These are phyloP conservation scores for Suillus luteus DNA, from an alignment of 768 basidiomycete genomes.

Conservation along the genomic window DNA sequence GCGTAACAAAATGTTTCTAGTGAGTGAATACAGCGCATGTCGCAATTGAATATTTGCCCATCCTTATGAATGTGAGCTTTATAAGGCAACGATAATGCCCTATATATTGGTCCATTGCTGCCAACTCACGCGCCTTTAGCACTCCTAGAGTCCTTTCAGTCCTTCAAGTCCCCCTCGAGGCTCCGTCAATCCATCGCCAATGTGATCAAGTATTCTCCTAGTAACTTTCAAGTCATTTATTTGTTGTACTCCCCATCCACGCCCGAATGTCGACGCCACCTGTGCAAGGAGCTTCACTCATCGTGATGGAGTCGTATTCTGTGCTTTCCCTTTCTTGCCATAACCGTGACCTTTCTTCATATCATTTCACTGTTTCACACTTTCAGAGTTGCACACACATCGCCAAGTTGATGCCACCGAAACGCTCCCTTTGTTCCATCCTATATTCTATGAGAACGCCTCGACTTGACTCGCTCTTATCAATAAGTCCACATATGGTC, in stretches of 20 bases:
- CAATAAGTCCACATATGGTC: background rate
- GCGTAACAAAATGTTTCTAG: too few species aligned
- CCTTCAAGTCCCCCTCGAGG: background rate
- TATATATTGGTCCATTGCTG: background rate
- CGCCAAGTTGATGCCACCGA: background rate
- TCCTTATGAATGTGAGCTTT: background rate
- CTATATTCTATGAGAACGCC: background rate
- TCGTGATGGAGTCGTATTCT: background rate
- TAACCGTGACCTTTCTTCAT: background rate
- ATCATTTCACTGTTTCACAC: background rate
- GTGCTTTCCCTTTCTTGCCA: background rate
- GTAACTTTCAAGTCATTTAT: background rate
- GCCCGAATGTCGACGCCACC: background rate
- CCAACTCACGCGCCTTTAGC: background rate
- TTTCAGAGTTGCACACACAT: background rate
- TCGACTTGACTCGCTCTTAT: background rate
- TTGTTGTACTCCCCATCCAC: background rate
- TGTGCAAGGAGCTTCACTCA: background rate
- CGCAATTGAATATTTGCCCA: too few species aligned
- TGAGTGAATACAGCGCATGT: too few species aligned
- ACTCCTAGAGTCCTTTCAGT: background rate
- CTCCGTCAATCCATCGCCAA: background rate
- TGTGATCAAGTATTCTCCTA: background rate
- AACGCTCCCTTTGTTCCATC: background rate
- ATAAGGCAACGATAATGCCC: background rate